Conservation (phyloP, 257 asterid species). For the Fraxinus quadrangulata region DNA sequence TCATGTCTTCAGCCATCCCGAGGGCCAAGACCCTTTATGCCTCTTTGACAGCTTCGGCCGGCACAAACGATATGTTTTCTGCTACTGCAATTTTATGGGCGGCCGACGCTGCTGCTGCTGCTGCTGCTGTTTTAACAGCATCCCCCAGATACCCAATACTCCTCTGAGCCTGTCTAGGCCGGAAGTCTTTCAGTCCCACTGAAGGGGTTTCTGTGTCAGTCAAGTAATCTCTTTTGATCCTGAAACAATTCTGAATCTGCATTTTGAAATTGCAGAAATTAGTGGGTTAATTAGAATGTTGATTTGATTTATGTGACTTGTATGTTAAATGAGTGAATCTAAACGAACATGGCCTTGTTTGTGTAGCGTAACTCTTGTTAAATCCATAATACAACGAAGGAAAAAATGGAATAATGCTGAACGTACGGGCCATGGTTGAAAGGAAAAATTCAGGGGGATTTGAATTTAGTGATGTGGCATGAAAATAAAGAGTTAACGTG, state of each 20-base stretch:
- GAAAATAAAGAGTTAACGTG: too few relatives aligned
- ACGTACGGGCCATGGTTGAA: too few relatives aligned
- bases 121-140: constrained; percentile 61
- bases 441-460: too few relatives aligned
- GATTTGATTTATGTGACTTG: too few relatives aligned
- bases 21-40: constrained; percentile 71
- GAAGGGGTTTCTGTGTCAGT: constrained; percentile 29
- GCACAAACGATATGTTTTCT: constrained; percentile 71
- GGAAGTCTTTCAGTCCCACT: constrained; percentile 44
- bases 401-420: too few relatives aligned
- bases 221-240: constrained; percentile 46
- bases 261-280: constrained; percentile 16
- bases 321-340: too few relatives aligned
- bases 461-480: too few relatives aligned
- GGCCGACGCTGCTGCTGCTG: constrained; percentile 27
- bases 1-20: constrained; percentile 71
- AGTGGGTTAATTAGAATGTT: too few relatives aligned
- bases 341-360: too few relatives aligned
- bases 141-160: constrained; percentile 51
- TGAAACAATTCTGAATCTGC: constrained; percentile 65
- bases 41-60: constrained; percentile 79
- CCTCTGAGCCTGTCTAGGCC: constrained; percentile 43
- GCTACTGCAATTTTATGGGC: constrained; percentile 71
- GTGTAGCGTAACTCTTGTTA: too few relatives aligned
- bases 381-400: too few relatives aligned